Conservation (phyloP, 78 protist genomes). For the Monosiga brevicollis region DNA sequence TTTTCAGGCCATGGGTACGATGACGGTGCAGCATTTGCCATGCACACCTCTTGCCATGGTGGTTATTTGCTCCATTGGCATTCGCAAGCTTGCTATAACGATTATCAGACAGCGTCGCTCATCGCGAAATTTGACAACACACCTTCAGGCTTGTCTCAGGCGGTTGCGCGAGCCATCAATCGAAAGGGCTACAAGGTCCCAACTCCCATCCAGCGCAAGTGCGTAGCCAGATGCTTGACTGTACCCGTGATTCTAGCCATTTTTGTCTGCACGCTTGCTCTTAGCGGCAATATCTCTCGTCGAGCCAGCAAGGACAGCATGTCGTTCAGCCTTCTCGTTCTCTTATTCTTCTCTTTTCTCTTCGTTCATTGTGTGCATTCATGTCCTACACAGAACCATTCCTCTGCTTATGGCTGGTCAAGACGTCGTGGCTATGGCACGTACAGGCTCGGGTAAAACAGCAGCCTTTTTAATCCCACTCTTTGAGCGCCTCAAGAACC, state of each 20-base stretch:
- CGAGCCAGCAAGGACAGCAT: background rate
- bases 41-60: too few relatives aligned
- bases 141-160: background rate
- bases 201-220: conserved; percentile 91
- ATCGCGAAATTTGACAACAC: too few relatives aligned
- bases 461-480: conserved; percentile 94
- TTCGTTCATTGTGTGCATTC: background rate
- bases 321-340: background rate
- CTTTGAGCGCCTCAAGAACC: conserved; percentile 53
- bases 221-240: background rate
- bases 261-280: too few relatives aligned
- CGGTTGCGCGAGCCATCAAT: conserved; percentile 29
- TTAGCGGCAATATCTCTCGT: background rate
- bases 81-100: too few relatives aligned
- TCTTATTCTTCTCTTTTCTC: background rate
- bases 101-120: too few relatives aligned
- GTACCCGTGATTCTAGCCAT: too few relatives aligned
- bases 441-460: conserved; percentile 98
- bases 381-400: background rate
- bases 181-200: conserved; percentile 81
- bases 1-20: too few relatives aligned
- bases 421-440: conserved; percentile 96
- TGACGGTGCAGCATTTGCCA: too few relatives aligned
- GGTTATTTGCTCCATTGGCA: too few relatives aligned
- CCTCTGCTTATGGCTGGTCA: conserved; percentile 47